Evolutionary conservation across 495 filamentous ascomycete species (phyloP).

Genomic region (Aspergillus funiculosus): DNA sequence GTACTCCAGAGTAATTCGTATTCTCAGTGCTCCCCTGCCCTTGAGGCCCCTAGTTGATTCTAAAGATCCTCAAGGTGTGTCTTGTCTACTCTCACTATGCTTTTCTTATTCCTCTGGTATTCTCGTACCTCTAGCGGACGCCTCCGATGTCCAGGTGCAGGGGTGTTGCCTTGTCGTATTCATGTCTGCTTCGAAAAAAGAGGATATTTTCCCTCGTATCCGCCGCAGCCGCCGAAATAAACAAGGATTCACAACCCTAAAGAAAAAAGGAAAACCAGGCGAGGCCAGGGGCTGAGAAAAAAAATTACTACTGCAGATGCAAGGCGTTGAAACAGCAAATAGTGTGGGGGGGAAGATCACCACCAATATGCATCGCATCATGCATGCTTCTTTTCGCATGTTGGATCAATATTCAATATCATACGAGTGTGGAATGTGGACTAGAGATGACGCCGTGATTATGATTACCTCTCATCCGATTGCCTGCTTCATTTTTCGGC

Average conservation of each 20-base stretch:
- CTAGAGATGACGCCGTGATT: slow-evolving; percentile 5
- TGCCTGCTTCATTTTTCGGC: slow-evolving; percentile 4
- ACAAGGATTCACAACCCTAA: not conserved
- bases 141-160: slow-evolving; percentile 3
- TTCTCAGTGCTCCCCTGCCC: not conserved
- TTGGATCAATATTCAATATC: no score
- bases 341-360: slow-evolving; percentile 9
- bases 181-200: not conserved
- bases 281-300: no score
- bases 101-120: not conserved
- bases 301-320: not conserved
- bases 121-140: not conserved
- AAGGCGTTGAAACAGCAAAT: slow-evolving; percentile 3
- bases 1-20: no score
- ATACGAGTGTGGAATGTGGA: no score
- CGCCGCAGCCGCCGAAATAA: slow-evolving; percentile 17
- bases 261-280: not conserved
- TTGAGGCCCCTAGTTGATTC: not conserved
- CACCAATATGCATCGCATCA: not conserved
- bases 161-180: slow-evolving; percentile 5
- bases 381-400: not conserved
- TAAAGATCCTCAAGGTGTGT: slow-evolving; percentile 1
- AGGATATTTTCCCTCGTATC: slow-evolving; percentile 12
- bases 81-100: not conserved
- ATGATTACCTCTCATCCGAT: slow-evolving; percentile 9